phyloP scores from a whole-genome alignment of 768 basidiomycete species.

The Mycena albidolilacea region DNA sequence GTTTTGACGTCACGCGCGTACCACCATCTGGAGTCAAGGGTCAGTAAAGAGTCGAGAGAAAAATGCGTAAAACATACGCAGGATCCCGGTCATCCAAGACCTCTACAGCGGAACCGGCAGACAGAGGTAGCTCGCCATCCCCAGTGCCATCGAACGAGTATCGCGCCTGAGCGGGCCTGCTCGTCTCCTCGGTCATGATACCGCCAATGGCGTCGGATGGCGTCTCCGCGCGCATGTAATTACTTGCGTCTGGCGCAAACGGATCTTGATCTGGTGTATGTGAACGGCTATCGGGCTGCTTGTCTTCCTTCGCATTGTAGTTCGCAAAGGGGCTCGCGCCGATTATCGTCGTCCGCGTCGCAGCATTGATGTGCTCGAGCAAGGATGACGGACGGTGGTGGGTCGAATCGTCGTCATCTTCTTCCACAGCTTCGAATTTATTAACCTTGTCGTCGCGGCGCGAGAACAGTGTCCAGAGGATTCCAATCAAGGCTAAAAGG shows the following conservation, averaged over 20 bases:
- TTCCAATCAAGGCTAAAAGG: conserved; percentile 86
- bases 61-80: conserved; percentile 67
- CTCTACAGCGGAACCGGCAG: conserved; percentile 79
- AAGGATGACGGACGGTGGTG: conserved; percentile 90
- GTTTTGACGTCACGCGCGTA: conserved; percentile 86
- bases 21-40: conserved; percentile 82
- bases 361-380: conserved; percentile 92
- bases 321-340: conserved; percentile 63
- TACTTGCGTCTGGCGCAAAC: conserved; percentile 82
- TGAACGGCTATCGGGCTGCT: conserved; percentile 57
- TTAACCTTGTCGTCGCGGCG: conserved; percentile 80
- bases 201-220: conserved; percentile 82
- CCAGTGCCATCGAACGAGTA: conserved; percentile 87
- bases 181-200: conserved; percentile 74
- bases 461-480: conserved; percentile 91
- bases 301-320: conserved; percentile 69
- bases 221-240: conserved; percentile 86
- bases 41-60: conserved; percentile 6
- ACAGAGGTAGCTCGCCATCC: conserved; percentile 83
- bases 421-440: conserved; percentile 75
- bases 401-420: conserved; percentile 82
- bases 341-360: conserved; percentile 87
- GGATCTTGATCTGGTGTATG: conserved; percentile 63
- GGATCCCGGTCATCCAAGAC: conserved; percentile 86
- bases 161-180: conserved; percentile 83